Percentiles rank a stretch among this genome's conserved stretches.
These are phyloP conservation scores for Stylonectria norvegica DNA, from an alignment of 2,329 filamentous ascomycete species.

Conservation along the genomic window DNA sequence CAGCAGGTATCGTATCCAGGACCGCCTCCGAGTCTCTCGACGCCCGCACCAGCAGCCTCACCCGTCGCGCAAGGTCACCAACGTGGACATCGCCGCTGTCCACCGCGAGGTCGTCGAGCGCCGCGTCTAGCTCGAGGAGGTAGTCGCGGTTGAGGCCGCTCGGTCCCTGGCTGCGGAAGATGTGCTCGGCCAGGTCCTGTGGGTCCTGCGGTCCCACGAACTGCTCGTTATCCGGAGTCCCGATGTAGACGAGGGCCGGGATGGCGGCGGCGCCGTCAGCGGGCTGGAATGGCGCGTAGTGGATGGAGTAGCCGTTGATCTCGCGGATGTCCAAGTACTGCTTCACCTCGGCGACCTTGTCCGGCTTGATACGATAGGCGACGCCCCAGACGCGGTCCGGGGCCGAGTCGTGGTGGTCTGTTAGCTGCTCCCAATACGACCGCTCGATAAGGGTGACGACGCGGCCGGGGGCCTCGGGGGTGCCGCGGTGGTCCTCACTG, in stretches of 20 bases:
- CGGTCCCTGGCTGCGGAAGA: conserved; percentile 70
- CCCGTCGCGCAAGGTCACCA: conserved; percentile 71
- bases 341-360: conserved; percentile 74
- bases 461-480: conserved; percentile 78
- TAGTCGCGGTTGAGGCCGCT: conserved; percentile 92
- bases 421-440: conserved; percentile 75
- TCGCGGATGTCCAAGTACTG: conserved; percentile 93
- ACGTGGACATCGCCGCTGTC: conserved; percentile 83
- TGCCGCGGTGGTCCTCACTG: conserved; percentile 93
- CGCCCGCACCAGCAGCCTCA: conserved; percentile 54
- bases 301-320: conserved; percentile 95
- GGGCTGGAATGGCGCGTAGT: conserved; percentile 79
- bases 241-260: conserved; percentile 80
- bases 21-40: conserved; percentile 9
- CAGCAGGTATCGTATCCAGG: conserved; percentile 9
- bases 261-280: conserved; percentile 40
- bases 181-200: conserved; percentile 73
- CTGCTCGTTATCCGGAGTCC: conserved; percentile 87
- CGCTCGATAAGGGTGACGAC: conserved; percentile 90
- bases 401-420: conserved; percentile 60
- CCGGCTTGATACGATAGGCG: conserved; percentile 77
- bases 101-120: conserved; percentile 66
- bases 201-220: conserved; percentile 84
- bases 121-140: conserved; percentile 73
- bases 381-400: conserved; percentile 80